Evolutionary conservation across 768 basidiomycete species (phyloP).

Genomic region (Auriscalpium vulgare): DNA sequence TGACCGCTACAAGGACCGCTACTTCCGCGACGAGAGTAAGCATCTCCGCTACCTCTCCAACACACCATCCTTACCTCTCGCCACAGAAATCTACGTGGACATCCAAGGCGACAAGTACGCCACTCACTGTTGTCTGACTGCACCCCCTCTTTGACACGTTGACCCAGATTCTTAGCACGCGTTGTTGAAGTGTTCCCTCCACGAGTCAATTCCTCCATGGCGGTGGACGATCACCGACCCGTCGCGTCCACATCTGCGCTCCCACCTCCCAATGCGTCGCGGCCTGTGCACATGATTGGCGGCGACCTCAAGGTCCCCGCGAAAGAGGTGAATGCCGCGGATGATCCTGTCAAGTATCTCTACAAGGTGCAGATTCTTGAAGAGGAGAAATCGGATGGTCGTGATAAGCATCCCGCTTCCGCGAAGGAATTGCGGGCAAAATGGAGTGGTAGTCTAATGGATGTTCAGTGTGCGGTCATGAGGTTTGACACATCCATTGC

Average conservation of each 20-base stretch:
- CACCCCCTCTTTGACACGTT: conserved; percentile 10
- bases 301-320: conserved; percentile 70
- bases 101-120: conserved; percentile 78
- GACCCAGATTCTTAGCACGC: conserved; percentile 67
- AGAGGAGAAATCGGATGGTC: conserved; percentile 62
- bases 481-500: conserved; percentile 43
- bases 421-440: conserved; percentile 50
- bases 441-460: conserved; percentile 71
- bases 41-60: conserved; percentile 7
- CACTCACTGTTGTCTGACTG: conserved; percentile 1
- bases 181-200: conserved; percentile 75
- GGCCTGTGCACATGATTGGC: conserved; percentile 56
- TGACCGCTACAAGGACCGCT: conserved; percentile 94
- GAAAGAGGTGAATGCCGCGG: conserved; percentile 61
- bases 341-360: conserved; percentile 76
- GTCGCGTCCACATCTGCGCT: conserved; percentile 33
- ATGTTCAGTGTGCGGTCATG: conserved; percentile 74
- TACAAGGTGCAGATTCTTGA: conserved; percentile 82
- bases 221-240: conserved; percentile 10
- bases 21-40: conserved; percentile 86
- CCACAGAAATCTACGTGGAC: conserved; percentile 79
- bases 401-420: conserved; percentile 48
- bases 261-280: conserved; percentile 29
- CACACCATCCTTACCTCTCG: background rate
- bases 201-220: conserved; percentile 10